These are phyloP conservation scores for Kokia cookei DNA, from an alignment of 441 rosid species.

Conservation along the genomic window DNA sequence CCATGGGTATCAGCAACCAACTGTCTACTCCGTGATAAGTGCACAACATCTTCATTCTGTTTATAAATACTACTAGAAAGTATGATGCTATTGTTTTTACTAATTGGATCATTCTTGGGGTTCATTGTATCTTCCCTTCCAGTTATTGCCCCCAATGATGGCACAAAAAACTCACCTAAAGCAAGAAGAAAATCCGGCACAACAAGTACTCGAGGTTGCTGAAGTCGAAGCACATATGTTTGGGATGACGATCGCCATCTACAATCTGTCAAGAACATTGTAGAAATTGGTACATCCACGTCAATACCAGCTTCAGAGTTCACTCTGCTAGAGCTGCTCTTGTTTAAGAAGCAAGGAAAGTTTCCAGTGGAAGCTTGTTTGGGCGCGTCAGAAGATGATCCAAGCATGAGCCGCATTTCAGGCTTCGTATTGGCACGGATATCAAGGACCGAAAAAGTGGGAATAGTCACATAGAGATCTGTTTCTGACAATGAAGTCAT, in stretches of 20 bases:
- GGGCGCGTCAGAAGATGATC: conserved; percentile 81
- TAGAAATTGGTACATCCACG: conserved; percentile 56
- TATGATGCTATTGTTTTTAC: conserved; percentile 58
- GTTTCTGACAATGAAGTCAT: conserved; percentile 89
- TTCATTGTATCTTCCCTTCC: conserved; percentile 93
- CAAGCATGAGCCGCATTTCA: conserved; percentile 99
- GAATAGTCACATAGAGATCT: conserved; percentile 88
- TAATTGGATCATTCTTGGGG: conserved; percentile 90
- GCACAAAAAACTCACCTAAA: conserved; percentile 94
- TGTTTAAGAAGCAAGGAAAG: conserved; percentile 40
- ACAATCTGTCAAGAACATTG: conserved; percentile 94
- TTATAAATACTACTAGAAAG: conserved; percentile 60
- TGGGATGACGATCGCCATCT: conserved; percentile 90
- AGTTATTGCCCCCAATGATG: conserved; percentile 80
- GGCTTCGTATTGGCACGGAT: conserved; percentile 84
- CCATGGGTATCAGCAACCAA: conserved; percentile 79
- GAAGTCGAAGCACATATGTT: conserved; percentile 82
- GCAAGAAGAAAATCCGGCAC: conserved; percentile 98
- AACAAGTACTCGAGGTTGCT: conserved; percentile 94
- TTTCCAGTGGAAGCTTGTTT: conserved; percentile 71
- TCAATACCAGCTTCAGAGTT: conserved; percentile 48
- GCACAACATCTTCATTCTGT: conserved; percentile 82
- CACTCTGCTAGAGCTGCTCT: conserved; percentile 46
- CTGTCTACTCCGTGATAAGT: conserved; percentile 77
- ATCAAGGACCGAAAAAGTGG: conserved; percentile 85